phyloP scores from a whole-genome alignment of 768 basidiomycete genomes.

The Mycena chlorophos region DNA sequence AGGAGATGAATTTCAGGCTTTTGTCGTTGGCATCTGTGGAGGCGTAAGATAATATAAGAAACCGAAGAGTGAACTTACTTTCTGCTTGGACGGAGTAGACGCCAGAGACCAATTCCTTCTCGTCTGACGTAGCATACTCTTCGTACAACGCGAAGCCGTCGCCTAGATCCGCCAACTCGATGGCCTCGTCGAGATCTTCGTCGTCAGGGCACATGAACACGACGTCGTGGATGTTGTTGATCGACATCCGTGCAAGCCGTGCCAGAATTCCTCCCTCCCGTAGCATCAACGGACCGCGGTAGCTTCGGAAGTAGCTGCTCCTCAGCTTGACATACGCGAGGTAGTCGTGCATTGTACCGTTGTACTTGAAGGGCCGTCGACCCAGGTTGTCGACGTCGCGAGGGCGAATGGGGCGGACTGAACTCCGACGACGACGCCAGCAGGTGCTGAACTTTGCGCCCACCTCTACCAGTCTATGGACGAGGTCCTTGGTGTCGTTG shows the following conservation, averaged over 20 bases:
- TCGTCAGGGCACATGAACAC: neutral
- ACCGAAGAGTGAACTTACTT: neutral
- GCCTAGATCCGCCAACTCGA: neutral
- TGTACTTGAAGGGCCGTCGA: neutral
- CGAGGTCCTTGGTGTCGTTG: neutral
- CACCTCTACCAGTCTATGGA: slow-evolving; percentile 5
- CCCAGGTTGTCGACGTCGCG: neutral
- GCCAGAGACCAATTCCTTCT: neutral
- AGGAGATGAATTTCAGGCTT: neutral
- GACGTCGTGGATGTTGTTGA: neutral
- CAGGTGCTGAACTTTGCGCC: slow-evolving; percentile 10
- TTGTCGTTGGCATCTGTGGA: neutral
- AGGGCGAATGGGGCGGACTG: neutral
- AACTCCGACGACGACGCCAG: slow-evolving; percentile 2
- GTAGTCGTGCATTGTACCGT: neutral
- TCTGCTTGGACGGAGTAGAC: neutral
- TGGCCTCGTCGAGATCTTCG: neutral
- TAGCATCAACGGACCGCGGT: neutral
- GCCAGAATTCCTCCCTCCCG: neutral
- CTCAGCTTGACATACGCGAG: neutral
- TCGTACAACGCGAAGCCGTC: neutral
- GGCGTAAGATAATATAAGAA: neutral
- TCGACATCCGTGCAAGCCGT: neutral
- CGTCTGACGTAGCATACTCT: neutral
- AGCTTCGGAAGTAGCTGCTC: neutral